Evolutionary conservation across 106 monocot genomes (phyloP), one percentile per base, ranked within the genome.

Genomic region (Dioscorea alata): DNA sequence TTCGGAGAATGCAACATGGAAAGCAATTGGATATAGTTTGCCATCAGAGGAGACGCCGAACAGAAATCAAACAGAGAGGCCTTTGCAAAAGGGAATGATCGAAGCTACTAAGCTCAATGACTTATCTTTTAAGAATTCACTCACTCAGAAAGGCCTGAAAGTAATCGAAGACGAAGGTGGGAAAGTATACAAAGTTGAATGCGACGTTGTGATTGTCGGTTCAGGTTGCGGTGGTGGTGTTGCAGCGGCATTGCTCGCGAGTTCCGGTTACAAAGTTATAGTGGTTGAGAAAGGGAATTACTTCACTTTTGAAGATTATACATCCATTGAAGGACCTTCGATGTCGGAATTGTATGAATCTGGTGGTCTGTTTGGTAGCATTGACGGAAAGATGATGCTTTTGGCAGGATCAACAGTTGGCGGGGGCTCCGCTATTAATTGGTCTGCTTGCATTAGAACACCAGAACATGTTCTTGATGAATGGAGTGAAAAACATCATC

Each of bases 211-310:
- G 17, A 75, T 91, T 1, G 81, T 85, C 0, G 94, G 94, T 12
- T 91, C 94, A 14, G 90, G 94, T 57, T 82, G 94, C 61, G 94
- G 94, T 13, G 91, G 91, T 4, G 90, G 83, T 8, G 94, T 91
- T 12, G 91, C 94, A 0, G 90, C 94, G 2, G 85, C 90, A 10
- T 78, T 94, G 16, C 83, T 94, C 0, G 80, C 91, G 4, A 74
- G 61, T 64, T 57, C 76, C 2, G 94, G 94, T 4, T 52, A 81
- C 72, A 94, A 83, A 57, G 88, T 94, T 0, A 28, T 94, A 0
- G 83, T 94, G 54, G 13, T 94, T 7, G 94, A 94, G 83, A 94
- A 94, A 70, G 94, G 94, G 0, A 81, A 81, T 68, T 94, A 94
- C 75, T 91, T 85, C 68, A 83, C 85, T 6, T 64, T 74, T 4